Base-by-base conservation (phyloP, 495 filamentous ascomycete genomes). In the Xylaria cubensis region DNA sequence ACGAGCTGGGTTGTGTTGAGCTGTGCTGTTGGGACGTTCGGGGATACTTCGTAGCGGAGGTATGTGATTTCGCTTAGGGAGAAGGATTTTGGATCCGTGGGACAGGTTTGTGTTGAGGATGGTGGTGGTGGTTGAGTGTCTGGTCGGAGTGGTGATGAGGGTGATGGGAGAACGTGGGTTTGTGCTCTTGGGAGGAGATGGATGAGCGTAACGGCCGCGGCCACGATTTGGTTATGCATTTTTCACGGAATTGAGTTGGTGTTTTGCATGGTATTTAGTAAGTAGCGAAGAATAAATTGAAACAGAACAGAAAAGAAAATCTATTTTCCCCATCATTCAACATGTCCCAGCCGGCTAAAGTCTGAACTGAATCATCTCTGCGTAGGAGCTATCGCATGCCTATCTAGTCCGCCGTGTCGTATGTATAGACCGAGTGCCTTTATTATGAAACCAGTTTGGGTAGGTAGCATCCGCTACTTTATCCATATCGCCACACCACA, bases 1-100 rank as follows among this genome's bases (percentile, higher is more conserved):
- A 46, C 76, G 36, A 78, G 71, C 39, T 72, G 68, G 5, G 76
- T 78, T 42, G 69, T 68, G 44, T 77, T 77, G 21, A 64, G 73
- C 15, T 50, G 34, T 3, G 71, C 32, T 7, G 61, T 46, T 0
- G 63, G 42, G 0, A 56, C 1, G 62, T 42, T 15, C 19, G 55
- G 69, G 0, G 68, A 66, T 7, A 39, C 44, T 26, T 70, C 67
- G 39, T 71, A 56, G n/a, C 51, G 74, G 6, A 74, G 12, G 59
- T 78, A 78, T 0, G 55, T 21, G 24, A 71, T 46, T 0, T 44
- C 15, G 48, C 63, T 53, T 1, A 75, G 10, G 0, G 73, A 63
- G 71, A 78, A 78, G 29, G 73, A 73, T 29, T 64, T 59, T 0
- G 74, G 73, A 13, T n/a, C 34, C 4, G 34, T 24, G 61, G 2